Evolutionary conservation across 2,329 filamentous ascomycete species (phyloP).

Genomic region (Tolypocladium guangdongense): DNA sequence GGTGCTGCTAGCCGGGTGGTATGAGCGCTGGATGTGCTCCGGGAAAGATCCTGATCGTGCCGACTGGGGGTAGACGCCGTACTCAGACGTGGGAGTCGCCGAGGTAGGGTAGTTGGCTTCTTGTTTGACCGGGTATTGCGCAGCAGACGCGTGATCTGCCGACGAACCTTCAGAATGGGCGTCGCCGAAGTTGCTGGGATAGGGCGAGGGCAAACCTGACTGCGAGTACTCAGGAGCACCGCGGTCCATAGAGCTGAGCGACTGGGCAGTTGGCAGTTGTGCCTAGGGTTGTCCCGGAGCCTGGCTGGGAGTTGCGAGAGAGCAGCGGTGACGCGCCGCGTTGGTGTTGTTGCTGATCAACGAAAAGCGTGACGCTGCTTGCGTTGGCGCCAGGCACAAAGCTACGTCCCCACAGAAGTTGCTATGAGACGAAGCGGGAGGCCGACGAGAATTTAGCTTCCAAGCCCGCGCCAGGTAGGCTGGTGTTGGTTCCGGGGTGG

Average conservation of each 20-base stretch:
- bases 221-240: constrained; percentile 68
- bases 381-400: constrained; percentile 24
- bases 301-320: constrained; percentile 7
- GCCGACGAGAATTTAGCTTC: constrained; percentile 19
- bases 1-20: constrained; percentile 67
- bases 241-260: constrained; percentile 42
- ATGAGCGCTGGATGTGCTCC: constrained; percentile 77
- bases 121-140: constrained; percentile 74
- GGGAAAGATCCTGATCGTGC: constrained; percentile 78
- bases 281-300: neutral
- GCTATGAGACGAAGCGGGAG: constrained; percentile 13
- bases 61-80: constrained; percentile 64
- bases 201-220: constrained; percentile 75
- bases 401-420: constrained; percentile 20
- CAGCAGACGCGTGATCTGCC: constrained; percentile 90
- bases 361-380: constrained; percentile 20
- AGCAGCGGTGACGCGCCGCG: neutral
- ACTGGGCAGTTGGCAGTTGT: constrained; percentile 7
- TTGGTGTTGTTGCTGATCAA: constrained; percentile 12
- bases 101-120: constrained; percentile 70
- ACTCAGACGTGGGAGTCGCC: constrained; percentile 81
- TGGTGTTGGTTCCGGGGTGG: constrained; percentile 13
- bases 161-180: constrained; percentile 73
- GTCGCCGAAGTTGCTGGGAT: constrained; percentile 54
- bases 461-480: constrained; percentile 18